Conservation (phyloP, 768 basidiomycete species). For the Suillus paluster region DNA sequence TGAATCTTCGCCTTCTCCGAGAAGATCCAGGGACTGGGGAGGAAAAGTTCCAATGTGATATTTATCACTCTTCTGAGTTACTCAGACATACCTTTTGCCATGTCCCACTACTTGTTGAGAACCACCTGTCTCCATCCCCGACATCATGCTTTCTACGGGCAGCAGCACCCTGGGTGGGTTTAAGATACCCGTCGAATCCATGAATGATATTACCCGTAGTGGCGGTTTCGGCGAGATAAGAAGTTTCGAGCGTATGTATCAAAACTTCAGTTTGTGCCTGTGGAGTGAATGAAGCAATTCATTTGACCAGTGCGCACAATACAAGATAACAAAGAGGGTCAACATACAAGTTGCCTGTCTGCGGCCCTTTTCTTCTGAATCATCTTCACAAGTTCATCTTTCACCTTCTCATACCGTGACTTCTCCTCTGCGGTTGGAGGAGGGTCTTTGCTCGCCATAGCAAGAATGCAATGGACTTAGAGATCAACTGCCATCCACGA, state of each 20-base stretch:
- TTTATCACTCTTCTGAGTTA: background rate
- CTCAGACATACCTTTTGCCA: constrained; percentile 62
- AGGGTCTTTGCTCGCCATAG: constrained; percentile 44
- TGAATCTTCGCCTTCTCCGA: constrained; percentile 70
- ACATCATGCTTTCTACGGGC: constrained; percentile 73
- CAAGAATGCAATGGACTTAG: constrained; percentile 3
- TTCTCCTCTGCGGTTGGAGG: constrained; percentile 67
- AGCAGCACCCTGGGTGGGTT: constrained; percentile 59
- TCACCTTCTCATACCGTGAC: constrained; percentile 69
- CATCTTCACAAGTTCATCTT: constrained; percentile 75
- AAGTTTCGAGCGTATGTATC: constrained; percentile 77
- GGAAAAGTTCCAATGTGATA: constrained; percentile 13
- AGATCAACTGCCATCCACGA: constrained; percentile 1
- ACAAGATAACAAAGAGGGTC: background rate
- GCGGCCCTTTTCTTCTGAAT: constrained; percentile 73
- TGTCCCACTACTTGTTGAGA: constrained; percentile 81
- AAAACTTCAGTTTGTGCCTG: constrained; percentile 80
- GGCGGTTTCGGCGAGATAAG: constrained; percentile 79
- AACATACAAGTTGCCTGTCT: constrained; percentile 77
- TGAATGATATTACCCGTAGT: constrained; percentile 88
- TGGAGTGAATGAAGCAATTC: constrained; percentile 4
- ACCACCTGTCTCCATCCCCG: constrained; percentile 77
- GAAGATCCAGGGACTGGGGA: constrained; percentile 71
- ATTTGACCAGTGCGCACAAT: background rate
- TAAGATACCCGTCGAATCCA: constrained; percentile 87